Conservation (phyloP, 2,329 filamentous ascomycete genomes). For the Colletotrichum limetticola region DNA sequence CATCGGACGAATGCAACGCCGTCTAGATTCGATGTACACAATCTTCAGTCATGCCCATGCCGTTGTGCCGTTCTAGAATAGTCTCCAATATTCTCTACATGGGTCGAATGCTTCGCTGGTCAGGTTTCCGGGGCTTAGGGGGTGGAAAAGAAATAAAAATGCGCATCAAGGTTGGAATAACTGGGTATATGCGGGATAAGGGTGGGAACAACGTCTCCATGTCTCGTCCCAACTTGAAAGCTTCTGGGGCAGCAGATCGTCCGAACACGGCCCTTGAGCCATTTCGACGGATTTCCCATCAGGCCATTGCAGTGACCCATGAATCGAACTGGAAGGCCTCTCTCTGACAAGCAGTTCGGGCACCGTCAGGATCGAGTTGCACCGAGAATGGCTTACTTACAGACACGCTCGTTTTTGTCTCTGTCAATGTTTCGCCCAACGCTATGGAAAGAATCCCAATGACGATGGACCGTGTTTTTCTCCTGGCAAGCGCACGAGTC, state of each 20-base stretch:
- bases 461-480: constrained; percentile 9
- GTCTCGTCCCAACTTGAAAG: background rate
- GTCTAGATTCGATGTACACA: background rate
- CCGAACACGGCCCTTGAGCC: background rate
- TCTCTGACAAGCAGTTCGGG: background rate
- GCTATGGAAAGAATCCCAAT: background rate
- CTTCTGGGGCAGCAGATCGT: background rate
- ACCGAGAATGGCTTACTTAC: background rate
- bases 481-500: constrained; percentile 1
- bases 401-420: background rate
- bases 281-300: background rate
- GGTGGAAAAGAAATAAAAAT: background rate
- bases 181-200: background rate
- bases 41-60: background rate
- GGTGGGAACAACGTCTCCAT: background rate
- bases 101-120: background rate
- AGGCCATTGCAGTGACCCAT: background rate
- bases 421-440: background rate
- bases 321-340: background rate
- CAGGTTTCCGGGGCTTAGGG: background rate
- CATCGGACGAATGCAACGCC: background rate
- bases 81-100: background rate
- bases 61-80: background rate
- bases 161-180: background rate
- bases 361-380: background rate